Evolutionary conservation across 139 green algal species (phyloP), one percentile per base, ranked within the genome.

Genomic region (Gonium pectorale): DNA sequence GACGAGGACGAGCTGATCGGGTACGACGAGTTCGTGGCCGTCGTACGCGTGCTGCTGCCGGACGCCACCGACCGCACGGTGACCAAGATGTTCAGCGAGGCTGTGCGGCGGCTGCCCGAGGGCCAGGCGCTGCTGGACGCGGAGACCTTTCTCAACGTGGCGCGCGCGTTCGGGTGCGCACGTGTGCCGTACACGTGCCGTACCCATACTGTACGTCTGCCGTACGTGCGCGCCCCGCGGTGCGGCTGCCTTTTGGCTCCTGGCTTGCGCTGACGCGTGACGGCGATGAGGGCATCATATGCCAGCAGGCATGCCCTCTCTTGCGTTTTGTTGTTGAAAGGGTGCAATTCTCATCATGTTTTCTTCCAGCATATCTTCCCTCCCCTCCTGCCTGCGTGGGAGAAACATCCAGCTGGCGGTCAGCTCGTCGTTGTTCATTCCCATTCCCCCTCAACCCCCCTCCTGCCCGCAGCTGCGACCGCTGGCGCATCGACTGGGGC

Each of bases 1-100:
- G 85, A 91, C 80, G 40, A 56, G 24, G 88, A 91, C 67, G 88
- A 80, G 21, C 43, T 86, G 26, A 60, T 82, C 1, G 75, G 75
- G 56, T 89, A 88, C 52, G 88, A 91, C 69, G 79, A 89, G 67
- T 88, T 91, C 41, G 79, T 75, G 15, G 73, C 71, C 4, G 33
- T 82, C 41, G 59, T 82, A 38, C 38, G 59, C 19, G 59, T 72
- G 75, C 40, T 82, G n/a, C 44, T 72, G 37, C 75, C 75, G 17
- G 73, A 54, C 19, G 38, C 15, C n/a, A 22, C 15, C 26, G 37
- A 67, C 8, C 29, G 73, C 27, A 56, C 44, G 35, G 15, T 78
- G 31, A 77, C 69, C 79, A 87, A 85, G 70, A 86, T 86, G 69
- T 90, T 87, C 79, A 59, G 70, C 40, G 86, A 90, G 72, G 86